These are phyloP conservation scores for Oryza meridionalis DNA, from an alignment of 176 grass and related monocot species.

Conservation along the genomic window DNA sequence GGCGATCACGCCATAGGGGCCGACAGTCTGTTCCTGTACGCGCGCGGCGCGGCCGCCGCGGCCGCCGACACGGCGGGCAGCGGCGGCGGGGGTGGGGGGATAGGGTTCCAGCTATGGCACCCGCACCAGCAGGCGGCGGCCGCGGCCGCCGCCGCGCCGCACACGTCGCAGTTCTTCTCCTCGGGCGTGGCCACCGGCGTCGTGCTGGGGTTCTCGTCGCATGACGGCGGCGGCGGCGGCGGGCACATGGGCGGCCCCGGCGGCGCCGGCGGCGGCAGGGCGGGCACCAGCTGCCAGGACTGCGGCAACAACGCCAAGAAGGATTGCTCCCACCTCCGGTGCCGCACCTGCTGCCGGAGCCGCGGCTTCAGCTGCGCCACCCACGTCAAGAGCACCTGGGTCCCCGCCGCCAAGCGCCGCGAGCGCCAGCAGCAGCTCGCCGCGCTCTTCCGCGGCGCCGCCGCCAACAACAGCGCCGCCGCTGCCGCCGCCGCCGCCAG, in stretches of 20 bases:
- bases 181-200: slow-evolving; percentile 60
- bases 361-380: slow-evolving; percentile 83
- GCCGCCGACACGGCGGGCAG: slow-evolving; percentile 58
- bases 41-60: slow-evolving; percentile 62
- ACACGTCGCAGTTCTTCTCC: slow-evolving; percentile 71
- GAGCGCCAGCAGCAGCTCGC: slow-evolving; percentile 87
- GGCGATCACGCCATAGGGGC: slow-evolving; percentile 54
- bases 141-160: slow-evolving; percentile 23
- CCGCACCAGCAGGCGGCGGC: slow-evolving; percentile 55
- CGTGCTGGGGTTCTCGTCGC: slow-evolving; percentile 57
- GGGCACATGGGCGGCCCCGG: slow-evolving; percentile 29
- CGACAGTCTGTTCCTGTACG: slow-evolving; percentile 85
- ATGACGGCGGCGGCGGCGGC: slow-evolving; percentile 41
- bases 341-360: slow-evolving; percentile 96
- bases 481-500: neutral
- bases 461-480: slow-evolving; percentile 36
- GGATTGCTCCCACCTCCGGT: slow-evolving; percentile 81
- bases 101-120: slow-evolving; percentile 95
- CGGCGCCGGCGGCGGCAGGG: slow-evolving; percentile 46
- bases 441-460: slow-evolving; percentile 62
- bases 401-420: slow-evolving; percentile 83
- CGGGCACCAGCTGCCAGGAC: slow-evolving; percentile 90
- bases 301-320: slow-evolving; percentile 99
- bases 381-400: slow-evolving; percentile 95
- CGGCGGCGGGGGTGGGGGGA: slow-evolving; percentile 43